Evolutionary conservation across 805 yeast species (phyloP).

Genomic region (Nakazawaea molendinolei): DNA sequence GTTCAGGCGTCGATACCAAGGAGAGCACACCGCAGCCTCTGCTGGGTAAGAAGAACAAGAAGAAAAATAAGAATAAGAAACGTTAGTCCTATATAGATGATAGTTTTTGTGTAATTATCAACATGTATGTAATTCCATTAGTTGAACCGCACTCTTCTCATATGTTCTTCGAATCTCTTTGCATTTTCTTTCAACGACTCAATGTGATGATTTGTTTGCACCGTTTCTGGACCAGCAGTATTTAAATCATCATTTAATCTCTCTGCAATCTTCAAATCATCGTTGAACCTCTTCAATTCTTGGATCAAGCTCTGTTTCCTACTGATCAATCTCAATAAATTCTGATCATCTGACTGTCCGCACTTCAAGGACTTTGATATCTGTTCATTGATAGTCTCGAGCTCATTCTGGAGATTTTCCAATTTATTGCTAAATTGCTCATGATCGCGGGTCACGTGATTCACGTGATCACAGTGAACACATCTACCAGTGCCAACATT

Average conservation of each 20-base stretch:
- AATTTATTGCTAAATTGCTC: too few relatives aligned
- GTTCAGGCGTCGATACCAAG: slow-evolving; percentile 8
- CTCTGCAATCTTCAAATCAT: background rate
- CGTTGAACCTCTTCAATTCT: background rate
- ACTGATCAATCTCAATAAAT: slow-evolving; percentile 4
- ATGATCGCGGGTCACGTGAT: too few relatives aligned
- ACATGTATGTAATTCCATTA: too few relatives aligned
- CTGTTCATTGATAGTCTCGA: background rate
- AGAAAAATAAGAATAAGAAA: slow-evolving; percentile 8
- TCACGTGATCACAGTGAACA: too few relatives aligned
- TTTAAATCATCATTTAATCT: too few relatives aligned
- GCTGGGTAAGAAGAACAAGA: slow-evolving; percentile 2
- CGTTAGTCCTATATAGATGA: too few relatives aligned
- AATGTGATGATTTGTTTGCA: slow-evolving; percentile 8
- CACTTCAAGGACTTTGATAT: slow-evolving; percentile 3
- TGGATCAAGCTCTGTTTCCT: slow-evolving; percentile 1
- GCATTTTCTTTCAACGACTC: slow-evolving; percentile 9
- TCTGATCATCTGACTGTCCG: slow-evolving; percentile 3
- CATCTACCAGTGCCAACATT: too few relatives aligned
- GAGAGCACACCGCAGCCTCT: slow-evolving; percentile 9
- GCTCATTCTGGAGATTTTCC: background rate
- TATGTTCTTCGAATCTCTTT: slow-evolving; percentile 8
- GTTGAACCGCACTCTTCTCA: background rate
- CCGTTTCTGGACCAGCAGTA: slow-evolving; percentile 2
- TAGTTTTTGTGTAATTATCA: too few relatives aligned